Evolutionary conservation across 805 yeast species (phyloP), one percentile per base, ranked within the genome.

Genomic region (Metschnikowia shivogae): DNA sequence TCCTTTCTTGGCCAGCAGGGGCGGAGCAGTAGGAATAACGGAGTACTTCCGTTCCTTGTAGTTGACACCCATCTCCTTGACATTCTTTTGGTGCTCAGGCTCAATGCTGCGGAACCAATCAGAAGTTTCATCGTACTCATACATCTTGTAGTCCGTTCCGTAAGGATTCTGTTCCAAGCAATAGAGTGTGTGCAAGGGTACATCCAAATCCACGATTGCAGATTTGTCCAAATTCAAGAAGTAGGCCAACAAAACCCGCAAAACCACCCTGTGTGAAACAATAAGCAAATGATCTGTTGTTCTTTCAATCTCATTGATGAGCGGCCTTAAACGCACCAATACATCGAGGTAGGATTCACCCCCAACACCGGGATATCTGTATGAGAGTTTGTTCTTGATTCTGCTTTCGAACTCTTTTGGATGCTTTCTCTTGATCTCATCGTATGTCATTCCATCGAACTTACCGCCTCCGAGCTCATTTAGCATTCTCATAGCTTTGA

Each of bases 291-390:
- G 95, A 56, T 89, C 95, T 8, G 87, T 84, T 36, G 95, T 87
- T 52, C 99, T 74, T 62, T 92, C 99, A 39, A 93, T 78, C 63
- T 92, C 99, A 10, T 89, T 89, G 50, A 92, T 92, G 14, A 92
- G 79, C 1, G 97, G 95, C 48, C 95, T 75, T 45, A 92, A 73
- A 50, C 99, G 74, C 53, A 89, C 88, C 58, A 93, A 84, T 10
- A 93, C 99, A 65, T 92, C 98, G 54, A 92, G 68, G 56, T 92
- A 92, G 0, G 96, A 86, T 64, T 92, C 99, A 13, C 99, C 99
- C 6, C 98, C 97, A 40, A 89, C 86, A 4, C 99, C 99, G 1
- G 98, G 99, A 60, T 92, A 92, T 48, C 99, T 73, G 64, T 92
- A 92, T 13, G 84, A 73, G 55, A 92, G 73, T 64, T 92, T 92